A percentile compares a stretch with the other conserved stretches of the same genome.
phyloP scores from a whole-genome alignment of 2,329 filamentous ascomycete species.

The Penicillium italicum region DNA sequence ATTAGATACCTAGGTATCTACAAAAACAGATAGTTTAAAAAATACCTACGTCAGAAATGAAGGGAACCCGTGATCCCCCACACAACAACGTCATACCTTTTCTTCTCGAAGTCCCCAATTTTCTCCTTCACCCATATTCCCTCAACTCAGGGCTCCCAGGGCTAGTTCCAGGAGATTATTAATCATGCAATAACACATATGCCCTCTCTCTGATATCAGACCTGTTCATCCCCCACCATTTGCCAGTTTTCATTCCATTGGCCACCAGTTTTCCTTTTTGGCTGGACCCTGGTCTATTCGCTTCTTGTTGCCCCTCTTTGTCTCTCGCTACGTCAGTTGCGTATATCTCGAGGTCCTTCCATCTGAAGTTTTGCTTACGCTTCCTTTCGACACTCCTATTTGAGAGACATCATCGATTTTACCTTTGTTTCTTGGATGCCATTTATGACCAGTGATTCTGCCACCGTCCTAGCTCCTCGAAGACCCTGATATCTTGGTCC shows the following conservation, averaged over 20 bases:
- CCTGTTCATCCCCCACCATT: conserved; percentile 7
- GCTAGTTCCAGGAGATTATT: conserved; percentile 10
- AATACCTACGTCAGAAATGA: conserved; percentile 12
- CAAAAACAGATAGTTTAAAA: no score
- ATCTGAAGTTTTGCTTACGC: not conserved
- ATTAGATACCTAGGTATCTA: no score
- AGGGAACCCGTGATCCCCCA: conserved; percentile 23
- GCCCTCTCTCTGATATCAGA: conserved; percentile 13
- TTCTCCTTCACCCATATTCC: conserved; percentile 15
- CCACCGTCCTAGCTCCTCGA: not conserved
- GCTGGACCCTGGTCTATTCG: conserved; percentile 16
- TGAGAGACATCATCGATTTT: not conserved
- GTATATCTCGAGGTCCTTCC: not conserved
- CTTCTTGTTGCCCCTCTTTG: conserved; percentile 19
- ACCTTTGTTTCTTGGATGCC: not conserved
- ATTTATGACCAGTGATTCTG: not conserved
- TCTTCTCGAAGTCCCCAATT: conserved; percentile 21
- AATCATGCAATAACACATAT: conserved; percentile 20
- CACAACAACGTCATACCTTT: conserved; percentile 27
- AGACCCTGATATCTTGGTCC: not conserved
- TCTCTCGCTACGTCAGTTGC: conserved; percentile 3
- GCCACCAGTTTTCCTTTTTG: conserved; percentile 8
- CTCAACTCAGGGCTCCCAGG: not conserved
- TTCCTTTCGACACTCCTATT: not conserved
- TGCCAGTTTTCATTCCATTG: not conserved